Base-by-base conservation (phyloP, 2,329 filamentous ascomycete genomes). In the Aspergillus pseudoglaucus region DNA sequence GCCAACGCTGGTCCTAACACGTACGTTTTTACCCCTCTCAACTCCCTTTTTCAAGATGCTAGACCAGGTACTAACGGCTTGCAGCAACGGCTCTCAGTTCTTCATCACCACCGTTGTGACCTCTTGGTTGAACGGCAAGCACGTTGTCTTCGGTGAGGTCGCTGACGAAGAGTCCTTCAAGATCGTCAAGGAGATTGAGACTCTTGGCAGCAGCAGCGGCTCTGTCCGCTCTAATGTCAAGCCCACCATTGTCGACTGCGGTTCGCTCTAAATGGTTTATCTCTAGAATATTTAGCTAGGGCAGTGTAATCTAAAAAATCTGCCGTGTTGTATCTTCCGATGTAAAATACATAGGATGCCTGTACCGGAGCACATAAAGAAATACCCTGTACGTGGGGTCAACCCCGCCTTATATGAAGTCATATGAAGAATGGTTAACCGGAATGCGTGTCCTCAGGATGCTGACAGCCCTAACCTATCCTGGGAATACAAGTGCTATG, bases 1-100 rank as follows among this genome's bases (percentile, higher is more conserved):
- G 90, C 90, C 71, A 95, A 95, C 75, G 87, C 90, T 62, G 90
- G 90, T 61, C 86, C 87, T 67, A 95, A 97, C 85, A 97, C 91
- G 79, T 82, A 75, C 66, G 78, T 68, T 41, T 37, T 18, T 17
- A 38, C 39, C 15, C 15, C 37, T 5, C 23, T 48, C 10, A 27
- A 7, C 25, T n/a, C 8, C 43, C 25, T 43, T n/a, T 47, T 6
- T 38, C 33, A 32, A 17, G 9, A 4, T 1, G 6, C 20, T 20
- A 20, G 20, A 20, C 8, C 32, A 20, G 22, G 17, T 6, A 51
- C 45, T 57, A 23, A 49, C 40, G 40, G 41, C 18, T 42, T 54
- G 41, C 47, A 60, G 80, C 71, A 86, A 85, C 72, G 83, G 83
- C 65, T 85, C 82, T 51, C 83, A 85, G 69, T 86, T 86, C 76